These are phyloP conservation scores for Poa pratensis DNA, from an alignment of 176 grass and related monocot species.

Conservation along the genomic window DNA sequence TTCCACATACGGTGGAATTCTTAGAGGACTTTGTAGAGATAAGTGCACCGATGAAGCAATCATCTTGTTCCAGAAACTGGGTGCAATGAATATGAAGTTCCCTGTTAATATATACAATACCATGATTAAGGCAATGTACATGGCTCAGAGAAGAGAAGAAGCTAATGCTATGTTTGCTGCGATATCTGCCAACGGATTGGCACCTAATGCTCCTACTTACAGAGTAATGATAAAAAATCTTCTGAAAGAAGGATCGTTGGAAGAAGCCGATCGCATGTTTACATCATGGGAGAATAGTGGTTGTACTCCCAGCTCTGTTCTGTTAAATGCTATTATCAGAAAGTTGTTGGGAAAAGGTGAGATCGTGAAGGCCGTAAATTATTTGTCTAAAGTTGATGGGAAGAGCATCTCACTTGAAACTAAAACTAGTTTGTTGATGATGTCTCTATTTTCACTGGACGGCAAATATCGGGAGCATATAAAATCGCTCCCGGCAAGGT, in stretches of 20 bases:
- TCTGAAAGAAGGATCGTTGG: background rate
- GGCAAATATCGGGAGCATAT: no score
- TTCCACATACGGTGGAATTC: background rate
- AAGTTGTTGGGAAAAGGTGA: no score
- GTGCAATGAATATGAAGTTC: background rate
- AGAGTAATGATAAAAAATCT: background rate
- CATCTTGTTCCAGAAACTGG: background rate
- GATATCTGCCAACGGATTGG: background rate
- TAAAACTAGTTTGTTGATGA: no score
- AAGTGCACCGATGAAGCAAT: background rate
- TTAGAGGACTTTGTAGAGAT: background rate
- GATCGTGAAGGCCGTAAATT: no score
- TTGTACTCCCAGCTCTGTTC: background rate
- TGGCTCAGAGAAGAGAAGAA: background rate
- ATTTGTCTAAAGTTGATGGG: no score
- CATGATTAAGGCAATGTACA: background rate
- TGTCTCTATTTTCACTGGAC: no score
- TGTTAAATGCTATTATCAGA: background rate
- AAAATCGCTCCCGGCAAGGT: no score
- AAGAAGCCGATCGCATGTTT: background rate
- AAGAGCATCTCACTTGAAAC: no score
- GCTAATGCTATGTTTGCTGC: background rate
- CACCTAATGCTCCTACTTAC: background rate
- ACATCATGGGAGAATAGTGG: constrained; percentile 4
- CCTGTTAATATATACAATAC: background rate